Percentiles rank a stretch among this genome's conserved stretches.
Conservation (phyloP, 768 basidiomycete species). For the Pulveroboletus frians region DNA sequence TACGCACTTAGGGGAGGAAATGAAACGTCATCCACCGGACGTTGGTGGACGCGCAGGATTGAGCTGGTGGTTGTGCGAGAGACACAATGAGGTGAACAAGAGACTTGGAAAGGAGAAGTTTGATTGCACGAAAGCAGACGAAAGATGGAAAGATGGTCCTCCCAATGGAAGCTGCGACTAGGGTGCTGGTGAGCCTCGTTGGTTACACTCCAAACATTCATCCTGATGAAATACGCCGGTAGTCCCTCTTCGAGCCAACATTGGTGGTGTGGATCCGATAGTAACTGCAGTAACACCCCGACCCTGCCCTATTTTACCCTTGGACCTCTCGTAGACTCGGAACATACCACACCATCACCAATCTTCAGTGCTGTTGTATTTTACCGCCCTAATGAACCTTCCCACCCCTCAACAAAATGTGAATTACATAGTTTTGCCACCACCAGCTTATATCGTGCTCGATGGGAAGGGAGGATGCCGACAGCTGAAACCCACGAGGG, state of each 20-base stretch:
- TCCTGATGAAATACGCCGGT: not conserved
- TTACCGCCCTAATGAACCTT: not conserved
- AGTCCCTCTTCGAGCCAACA: not conserved
- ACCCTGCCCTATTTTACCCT: not conserved
- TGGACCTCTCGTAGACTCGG: not conserved
- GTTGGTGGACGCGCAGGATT: slow-evolving; percentile 65
- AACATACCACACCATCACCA: not conserved
- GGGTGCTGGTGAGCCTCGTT: slow-evolving; percentile 8
- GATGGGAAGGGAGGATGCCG: not conserved
- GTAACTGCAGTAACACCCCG: not conserved
- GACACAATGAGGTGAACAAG: slow-evolving; percentile 90
- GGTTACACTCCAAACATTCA: not conserved
- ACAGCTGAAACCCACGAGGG: not conserved
- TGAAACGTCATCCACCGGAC: slow-evolving; percentile 66
- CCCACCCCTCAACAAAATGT: not conserved
- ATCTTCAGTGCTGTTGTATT: not conserved
- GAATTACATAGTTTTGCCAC: not conserved
- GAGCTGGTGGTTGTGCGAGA: slow-evolving; percentile 83
- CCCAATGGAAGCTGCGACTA: slow-evolving; percentile 85
- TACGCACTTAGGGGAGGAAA: slow-evolving; percentile 68
- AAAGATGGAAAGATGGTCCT: slow-evolving; percentile 92
- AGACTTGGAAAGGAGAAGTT: slow-evolving; percentile 80
- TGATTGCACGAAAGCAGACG: slow-evolving; percentile 76
- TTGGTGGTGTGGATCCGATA: not conserved
- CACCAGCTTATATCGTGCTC: not conserved